Evolutionary conservation across 345 rosid species (phyloP).

Genomic region (Microthlaspi erraticum): DNA sequence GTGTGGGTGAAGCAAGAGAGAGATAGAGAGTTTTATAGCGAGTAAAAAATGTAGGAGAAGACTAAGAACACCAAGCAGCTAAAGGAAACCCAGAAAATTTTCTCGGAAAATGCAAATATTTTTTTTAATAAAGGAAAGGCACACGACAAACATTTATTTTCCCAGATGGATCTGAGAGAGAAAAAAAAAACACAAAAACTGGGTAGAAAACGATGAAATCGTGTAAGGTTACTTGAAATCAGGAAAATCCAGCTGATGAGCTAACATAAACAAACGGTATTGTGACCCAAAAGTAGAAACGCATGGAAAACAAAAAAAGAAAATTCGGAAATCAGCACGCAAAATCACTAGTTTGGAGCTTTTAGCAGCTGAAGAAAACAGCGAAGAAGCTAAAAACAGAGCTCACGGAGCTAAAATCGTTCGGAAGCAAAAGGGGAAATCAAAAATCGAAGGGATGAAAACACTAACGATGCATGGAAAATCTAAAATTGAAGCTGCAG

Average conservation of each 20-base stretch:
- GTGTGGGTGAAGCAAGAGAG: not conserved
- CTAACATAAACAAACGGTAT: not conserved
- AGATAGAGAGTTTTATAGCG: not conserved
- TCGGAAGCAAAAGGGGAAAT: too few relatives aligned
- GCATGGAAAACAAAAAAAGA: not conserved
- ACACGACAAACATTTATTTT: not conserved
- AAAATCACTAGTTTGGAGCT: not conserved
- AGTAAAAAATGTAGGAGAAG: not conserved
- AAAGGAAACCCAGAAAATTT: not conserved
- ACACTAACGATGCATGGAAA: too few relatives aligned
- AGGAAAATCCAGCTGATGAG: not conserved
- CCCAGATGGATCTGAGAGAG: not conserved
- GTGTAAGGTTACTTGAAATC: not conserved
- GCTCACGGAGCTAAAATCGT: too few relatives aligned
- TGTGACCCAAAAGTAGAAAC: not conserved
- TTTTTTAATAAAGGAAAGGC: not conserved
- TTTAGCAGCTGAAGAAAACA: not conserved
- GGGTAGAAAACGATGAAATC: not conserved
- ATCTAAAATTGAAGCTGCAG: too few relatives aligned
- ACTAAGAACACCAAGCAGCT: not conserved
- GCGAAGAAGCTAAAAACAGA: too few relatives aligned
- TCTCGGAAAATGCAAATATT: not conserved
- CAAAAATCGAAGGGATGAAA: too few relatives aligned
- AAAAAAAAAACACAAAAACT: not conserved
- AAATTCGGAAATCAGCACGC: too few relatives aligned